Conservation (phyloP, 768 basidiomycete genomes). For the Serendipita vermifera region DNA sequence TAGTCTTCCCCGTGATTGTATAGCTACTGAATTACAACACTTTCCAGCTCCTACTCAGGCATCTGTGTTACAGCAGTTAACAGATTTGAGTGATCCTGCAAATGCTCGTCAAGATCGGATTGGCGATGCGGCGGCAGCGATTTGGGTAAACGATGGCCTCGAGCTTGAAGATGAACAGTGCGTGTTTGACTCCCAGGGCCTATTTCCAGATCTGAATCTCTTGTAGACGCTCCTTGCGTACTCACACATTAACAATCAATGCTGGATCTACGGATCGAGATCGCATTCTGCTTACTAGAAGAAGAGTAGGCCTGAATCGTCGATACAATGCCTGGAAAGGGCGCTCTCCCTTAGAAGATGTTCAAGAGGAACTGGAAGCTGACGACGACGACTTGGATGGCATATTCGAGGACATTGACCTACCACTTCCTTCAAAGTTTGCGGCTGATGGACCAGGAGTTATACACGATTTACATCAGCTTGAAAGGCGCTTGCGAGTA, state of each 20-base stretch:
- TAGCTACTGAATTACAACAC: too few species aligned
- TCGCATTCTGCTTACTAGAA: background rate
- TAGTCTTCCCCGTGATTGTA: too few species aligned
- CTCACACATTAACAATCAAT: background rate
- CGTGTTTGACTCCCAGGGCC: background rate
- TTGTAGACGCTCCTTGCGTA: background rate
- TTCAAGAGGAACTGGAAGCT: background rate
- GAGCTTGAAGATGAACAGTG: background rate
- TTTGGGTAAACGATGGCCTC: conserved; percentile 1
- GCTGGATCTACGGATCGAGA: background rate
- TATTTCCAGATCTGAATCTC: background rate
- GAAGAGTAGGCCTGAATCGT: background rate
- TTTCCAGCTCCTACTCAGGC: background rate
- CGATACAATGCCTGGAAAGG: background rate
- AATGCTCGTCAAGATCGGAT: background rate
- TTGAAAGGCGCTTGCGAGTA: too few species aligned
- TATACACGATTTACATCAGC: too few species aligned
- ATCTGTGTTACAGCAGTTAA: background rate
- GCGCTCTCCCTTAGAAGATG: background rate
- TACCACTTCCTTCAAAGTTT: too few species aligned
- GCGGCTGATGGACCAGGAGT: too few species aligned
- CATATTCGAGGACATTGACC: too few species aligned
- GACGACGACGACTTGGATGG: too few species aligned
- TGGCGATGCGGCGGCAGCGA: background rate
- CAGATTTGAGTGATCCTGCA: background rate